phyloP scores from a whole-genome alignment of 768 basidiomycete species.

The Termitomyces sp. region DNA sequence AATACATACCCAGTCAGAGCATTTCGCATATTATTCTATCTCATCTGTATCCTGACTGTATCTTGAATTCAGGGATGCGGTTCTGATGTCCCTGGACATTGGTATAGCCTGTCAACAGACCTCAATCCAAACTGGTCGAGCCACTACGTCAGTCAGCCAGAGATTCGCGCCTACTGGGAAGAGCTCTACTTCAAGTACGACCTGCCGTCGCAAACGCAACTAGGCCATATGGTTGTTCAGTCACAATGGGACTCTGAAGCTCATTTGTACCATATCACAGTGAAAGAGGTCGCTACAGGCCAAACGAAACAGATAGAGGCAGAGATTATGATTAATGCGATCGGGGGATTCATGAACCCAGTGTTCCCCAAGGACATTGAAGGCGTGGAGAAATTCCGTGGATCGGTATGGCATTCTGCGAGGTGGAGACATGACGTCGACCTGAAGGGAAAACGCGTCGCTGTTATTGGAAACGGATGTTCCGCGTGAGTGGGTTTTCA shows the following conservation, averaged over 20 bases:
- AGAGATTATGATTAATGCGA: constrained; percentile 46
- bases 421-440: constrained; percentile 52
- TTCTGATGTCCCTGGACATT: constrained; percentile 53
- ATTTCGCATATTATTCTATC: background rate
- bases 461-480: constrained; percentile 63
- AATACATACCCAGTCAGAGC: constrained; percentile 50
- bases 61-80: constrained; percentile 41
- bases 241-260: constrained; percentile 44
- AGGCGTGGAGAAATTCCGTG: constrained; percentile 45
- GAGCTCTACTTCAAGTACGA: constrained; percentile 42
- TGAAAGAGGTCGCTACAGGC: constrained; percentile 36
- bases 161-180: constrained; percentile 51
- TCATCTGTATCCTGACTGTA: background rate
- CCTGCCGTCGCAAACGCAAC: constrained; percentile 37
- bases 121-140: constrained; percentile 50
- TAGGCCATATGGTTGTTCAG: constrained; percentile 36
- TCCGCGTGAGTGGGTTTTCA: constrained; percentile 41
- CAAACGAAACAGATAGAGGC: constrained; percentile 32
- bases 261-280: constrained; percentile 39
- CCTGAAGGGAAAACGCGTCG: constrained; percentile 50
- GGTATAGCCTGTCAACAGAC: constrained; percentile 55
- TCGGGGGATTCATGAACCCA: constrained; percentile 48
- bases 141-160: constrained; percentile 44
- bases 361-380: constrained; percentile 41
- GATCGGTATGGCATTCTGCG: constrained; percentile 53